These are phyloP conservation scores for Mycena filopes DNA, from an alignment of 768 basidiomycete species.

Conservation along the genomic window DNA sequence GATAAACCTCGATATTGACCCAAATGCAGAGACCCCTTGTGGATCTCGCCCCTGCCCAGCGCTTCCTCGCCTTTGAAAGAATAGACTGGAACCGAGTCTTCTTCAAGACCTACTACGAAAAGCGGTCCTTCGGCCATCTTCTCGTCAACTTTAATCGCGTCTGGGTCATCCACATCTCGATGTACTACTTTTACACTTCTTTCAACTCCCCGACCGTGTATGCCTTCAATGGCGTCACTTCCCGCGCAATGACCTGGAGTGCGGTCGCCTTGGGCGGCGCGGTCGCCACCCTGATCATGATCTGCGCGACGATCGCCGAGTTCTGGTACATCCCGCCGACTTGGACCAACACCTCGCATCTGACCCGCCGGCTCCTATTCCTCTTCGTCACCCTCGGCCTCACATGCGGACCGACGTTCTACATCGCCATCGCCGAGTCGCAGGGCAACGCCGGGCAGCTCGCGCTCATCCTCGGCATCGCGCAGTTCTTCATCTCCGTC, in stretches of 20 bases:
- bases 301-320: conserved; percentile 91
- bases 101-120: conserved; percentile 99
- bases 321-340: conserved; percentile 98
- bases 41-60: conserved; percentile 88
- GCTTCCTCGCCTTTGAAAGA: conserved; percentile 97
- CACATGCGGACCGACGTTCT: conserved; percentile 94
- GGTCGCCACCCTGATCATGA: conserved; percentile 97
- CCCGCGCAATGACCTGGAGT: conserved; percentile 90
- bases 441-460: conserved; percentile 73
- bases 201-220: conserved; percentile 94
- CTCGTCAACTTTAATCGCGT: conserved; percentile 99
- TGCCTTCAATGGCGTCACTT: conserved; percentile 62
- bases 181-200: conserved; percentile 97
- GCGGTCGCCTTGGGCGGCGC: conserved; percentile 95
- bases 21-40: conserved; percentile 81
- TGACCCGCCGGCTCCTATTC: conserved; percentile 91
- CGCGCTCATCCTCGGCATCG: conserved; percentile 92
- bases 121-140: conserved; percentile 95
- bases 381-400: conserved; percentile 89
- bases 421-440: conserved; percentile 88
- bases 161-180: conserved; percentile 96
- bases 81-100: conserved; percentile 97
- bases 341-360: conserved; percentile 98
- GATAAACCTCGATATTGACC: not conserved
- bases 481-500: conserved; percentile 95